Percentiles rank a stretch among this genome's conserved stretches.
These are phyloP conservation scores for Nemania diffusa DNA, from an alignment of 2,329 filamentous ascomycete genomes.

Conservation along the genomic window DNA sequence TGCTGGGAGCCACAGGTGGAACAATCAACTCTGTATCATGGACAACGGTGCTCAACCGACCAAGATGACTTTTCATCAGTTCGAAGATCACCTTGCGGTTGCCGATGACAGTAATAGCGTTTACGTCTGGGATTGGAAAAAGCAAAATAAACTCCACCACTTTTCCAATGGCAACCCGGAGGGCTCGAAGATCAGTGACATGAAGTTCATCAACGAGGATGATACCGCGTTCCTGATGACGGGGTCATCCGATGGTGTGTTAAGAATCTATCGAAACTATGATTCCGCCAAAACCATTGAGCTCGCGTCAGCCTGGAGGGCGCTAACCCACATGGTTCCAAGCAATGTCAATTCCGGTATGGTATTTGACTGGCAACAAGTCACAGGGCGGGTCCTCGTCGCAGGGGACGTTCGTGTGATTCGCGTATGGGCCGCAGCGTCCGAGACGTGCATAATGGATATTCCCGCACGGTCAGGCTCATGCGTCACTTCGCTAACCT, in stretches of 20 bases:
- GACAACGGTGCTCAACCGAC: slow-evolving; percentile 90
- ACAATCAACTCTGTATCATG: slow-evolving; percentile 81
- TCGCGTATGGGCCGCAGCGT: slow-evolving; percentile 93
- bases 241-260: slow-evolving; percentile 92
- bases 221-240: slow-evolving; percentile 95
- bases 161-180: slow-evolving; percentile 96
- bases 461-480: slow-evolving; percentile 94
- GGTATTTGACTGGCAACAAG: slow-evolving; percentile 99
- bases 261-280: slow-evolving; percentile 94
- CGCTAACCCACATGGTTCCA: slow-evolving; percentile 90
- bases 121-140: slow-evolving; percentile 93
- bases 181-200: slow-evolving; percentile 91
- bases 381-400: slow-evolving; percentile 93
- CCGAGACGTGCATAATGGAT: slow-evolving; percentile 91
- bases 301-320: slow-evolving; percentile 90
- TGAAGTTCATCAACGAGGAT: slow-evolving; percentile 98
- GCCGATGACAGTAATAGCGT: slow-evolving; percentile 93
- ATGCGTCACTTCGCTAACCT: slow-evolving; percentile 94
- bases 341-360: slow-evolving; percentile 95
- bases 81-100: slow-evolving; percentile 93
- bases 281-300: slow-evolving; percentile 80
- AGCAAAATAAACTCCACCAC: slow-evolving; percentile 76
- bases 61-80: slow-evolving; percentile 97
- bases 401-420: slow-evolving; percentile 96
- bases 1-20: slow-evolving; percentile 85